Evolutionary conservation across 805 yeast genomes (phyloP).

Genomic region (Phaffomyces antillensis): DNA sequence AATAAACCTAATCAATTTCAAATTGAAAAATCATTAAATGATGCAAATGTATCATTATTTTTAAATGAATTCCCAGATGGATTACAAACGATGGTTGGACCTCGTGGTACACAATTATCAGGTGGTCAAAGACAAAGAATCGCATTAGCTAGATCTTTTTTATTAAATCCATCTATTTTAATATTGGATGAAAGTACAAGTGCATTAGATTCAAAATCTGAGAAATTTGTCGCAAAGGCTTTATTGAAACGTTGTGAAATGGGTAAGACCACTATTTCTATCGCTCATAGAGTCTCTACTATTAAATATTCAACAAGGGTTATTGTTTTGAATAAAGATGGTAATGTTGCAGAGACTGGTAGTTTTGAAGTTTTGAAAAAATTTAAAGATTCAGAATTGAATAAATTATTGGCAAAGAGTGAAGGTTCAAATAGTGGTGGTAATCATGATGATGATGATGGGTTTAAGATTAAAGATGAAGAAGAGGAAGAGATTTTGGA

Average conservation of each 20-base stretch:
- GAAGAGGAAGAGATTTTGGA: conserved; percentile 7
- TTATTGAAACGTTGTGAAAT: conserved; percentile 46
- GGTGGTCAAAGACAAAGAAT: conserved; percentile 96
- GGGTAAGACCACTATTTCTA: conserved; percentile 72
- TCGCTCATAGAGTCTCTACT: conserved; percentile 88
- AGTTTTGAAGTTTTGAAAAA: conserved; percentile 43
- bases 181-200: conserved; percentile 93
- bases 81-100: conserved; percentile 75
- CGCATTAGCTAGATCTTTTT: conserved; percentile 82
- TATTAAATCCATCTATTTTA: conserved; percentile 71
- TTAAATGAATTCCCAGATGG: conserved; percentile 74
- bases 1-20: conserved; percentile 49
- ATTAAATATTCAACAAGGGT: conserved; percentile 77
- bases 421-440: not conserved
- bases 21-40: conserved; percentile 48
- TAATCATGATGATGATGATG: not conserved
- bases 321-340: conserved; percentile 68
- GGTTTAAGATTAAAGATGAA: conserved; percentile 2
- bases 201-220: conserved; percentile 85
- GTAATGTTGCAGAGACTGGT: conserved; percentile 71
- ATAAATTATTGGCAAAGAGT: conserved; percentile 27
- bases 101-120: conserved; percentile 80
- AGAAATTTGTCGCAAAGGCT: conserved; percentile 75
- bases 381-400: conserved; percentile 29
- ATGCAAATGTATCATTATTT: conserved; percentile 71